Base-by-base conservation (phyloP, 2,329 filamentous ascomycete species). In the Cladosporium phlei region DNA sequence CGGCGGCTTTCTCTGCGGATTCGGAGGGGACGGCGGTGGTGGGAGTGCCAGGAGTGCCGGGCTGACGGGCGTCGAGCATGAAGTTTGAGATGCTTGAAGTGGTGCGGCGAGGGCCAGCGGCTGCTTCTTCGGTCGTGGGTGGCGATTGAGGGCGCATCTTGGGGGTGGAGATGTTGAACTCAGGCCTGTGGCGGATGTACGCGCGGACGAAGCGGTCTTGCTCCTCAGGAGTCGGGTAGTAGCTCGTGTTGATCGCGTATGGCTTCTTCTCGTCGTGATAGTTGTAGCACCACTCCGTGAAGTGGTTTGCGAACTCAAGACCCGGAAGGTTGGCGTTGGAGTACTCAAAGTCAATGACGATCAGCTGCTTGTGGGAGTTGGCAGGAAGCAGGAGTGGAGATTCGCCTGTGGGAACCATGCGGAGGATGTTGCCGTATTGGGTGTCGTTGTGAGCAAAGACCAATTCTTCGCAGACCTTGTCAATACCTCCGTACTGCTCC, bases 401-500 rank as follows among this genome's bases (percentile, higher is more conserved):
- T 57, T 89, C 84, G 38, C 75, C 76, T 29, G 71, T 70, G 2
- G 80, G 80, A 55, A 88, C 79, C 65, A 84, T 71, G 28, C 90
- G 88, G 39, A 98, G 80, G 52, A 98, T 93, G 63, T 98, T 98
- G 54, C 93, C 93, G 61, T 98, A 97, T 82, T 98, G 93, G 4
- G 93, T 95, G 76, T 98, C 93, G 60, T 95, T 96, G 66, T 98
- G 93, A n/a, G 89, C 88, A 73, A 98, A 98, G 0, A 96, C 82
- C 9, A 98, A 77, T 46, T 80, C 77, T 37, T 86, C 78, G 43
- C 84, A 84, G 47, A 97, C 75, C 38, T 77, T 79, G 25, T 79
- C 69, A 4, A 72, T 62, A 1, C 82, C 82, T 29, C 85, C 85
- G 65, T 90, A 93, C 58, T 80, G 78, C 29, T 78, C 74, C 43